A percentile compares a stretch with the other conserved stretches of the same genome.
These are phyloP conservation scores for Simplicillium sp. DNA, from an alignment of 2,329 filamentous ascomycete genomes.

Conservation along the genomic window DNA sequence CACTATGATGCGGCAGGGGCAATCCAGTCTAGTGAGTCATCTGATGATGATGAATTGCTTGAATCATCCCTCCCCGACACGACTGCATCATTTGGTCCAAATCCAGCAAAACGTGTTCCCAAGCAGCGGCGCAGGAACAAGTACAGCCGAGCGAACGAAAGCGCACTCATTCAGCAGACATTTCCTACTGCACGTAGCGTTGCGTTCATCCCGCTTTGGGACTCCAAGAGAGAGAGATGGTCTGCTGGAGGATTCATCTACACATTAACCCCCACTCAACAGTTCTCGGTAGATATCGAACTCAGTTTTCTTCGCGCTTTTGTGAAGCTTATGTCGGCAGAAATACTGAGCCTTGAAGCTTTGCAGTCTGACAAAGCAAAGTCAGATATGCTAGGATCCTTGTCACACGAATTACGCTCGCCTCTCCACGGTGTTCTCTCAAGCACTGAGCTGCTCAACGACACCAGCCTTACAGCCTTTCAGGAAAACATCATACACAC, in stretches of 20 bases:
- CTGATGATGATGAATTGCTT: slow-evolving; percentile 10
- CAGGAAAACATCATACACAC: slow-evolving; percentile 32
- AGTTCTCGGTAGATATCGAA: slow-evolving; percentile 36
- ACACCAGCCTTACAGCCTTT: slow-evolving; percentile 34
- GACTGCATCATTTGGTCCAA: no score
- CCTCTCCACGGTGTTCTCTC: slow-evolving; percentile 52
- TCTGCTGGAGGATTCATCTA: slow-evolving; percentile 40
- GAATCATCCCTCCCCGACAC: not conserved
- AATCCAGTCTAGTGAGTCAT: slow-evolving; percentile 19
- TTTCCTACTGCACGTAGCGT: slow-evolving; percentile 36
- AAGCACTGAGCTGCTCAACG: slow-evolving; percentile 40
- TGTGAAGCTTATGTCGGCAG: slow-evolving; percentile 44
- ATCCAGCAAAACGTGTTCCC: no score
- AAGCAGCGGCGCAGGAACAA: slow-evolving; percentile 1
- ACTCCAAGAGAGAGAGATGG: slow-evolving; percentile 33
- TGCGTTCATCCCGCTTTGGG: slow-evolving; percentile 38
- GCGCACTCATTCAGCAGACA: slow-evolving; percentile 17
- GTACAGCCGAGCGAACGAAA: slow-evolving; percentile 13
- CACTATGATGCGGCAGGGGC: slow-evolving; percentile 29
- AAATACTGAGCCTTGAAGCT: slow-evolving; percentile 36
- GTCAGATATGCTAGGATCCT: slow-evolving; percentile 47
- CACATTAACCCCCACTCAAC: slow-evolving; percentile 30
- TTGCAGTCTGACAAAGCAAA: slow-evolving; percentile 35
- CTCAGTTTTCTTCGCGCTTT: slow-evolving; percentile 42
- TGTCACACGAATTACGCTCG: slow-evolving; percentile 52